Evolutionary conservation across 1,139 yeast species (phyloP).

Genomic region (Saccharomycopsis hybrid): DNA sequence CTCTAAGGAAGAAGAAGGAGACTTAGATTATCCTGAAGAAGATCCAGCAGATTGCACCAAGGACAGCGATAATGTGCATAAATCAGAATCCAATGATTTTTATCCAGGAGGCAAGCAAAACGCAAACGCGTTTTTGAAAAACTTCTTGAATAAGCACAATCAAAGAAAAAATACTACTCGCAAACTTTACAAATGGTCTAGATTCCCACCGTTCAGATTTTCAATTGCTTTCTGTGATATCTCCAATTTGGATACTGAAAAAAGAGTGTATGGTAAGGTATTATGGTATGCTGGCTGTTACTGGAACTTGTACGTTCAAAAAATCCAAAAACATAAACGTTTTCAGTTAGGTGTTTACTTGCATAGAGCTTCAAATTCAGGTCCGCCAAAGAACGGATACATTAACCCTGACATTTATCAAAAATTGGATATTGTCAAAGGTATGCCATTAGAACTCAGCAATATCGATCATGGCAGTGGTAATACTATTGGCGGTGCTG

Average conservation of each 20-base stretch:
- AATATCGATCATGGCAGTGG: not conserved
- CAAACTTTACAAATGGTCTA: constrained; percentile 31
- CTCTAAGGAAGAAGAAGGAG: not conserved
- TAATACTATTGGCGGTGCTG: not conserved
- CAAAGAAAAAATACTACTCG: not conserved
- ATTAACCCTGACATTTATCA: constrained; percentile 31
- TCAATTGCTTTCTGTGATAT: constrained; percentile 44
- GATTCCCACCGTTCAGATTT: constrained; percentile 47
- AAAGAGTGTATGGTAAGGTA: constrained; percentile 43
- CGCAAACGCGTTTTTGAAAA: constrained; percentile 3
- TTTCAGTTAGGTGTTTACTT: constrained; percentile 48
- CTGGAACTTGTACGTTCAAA: constrained; percentile 49
- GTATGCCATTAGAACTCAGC: not conserved
- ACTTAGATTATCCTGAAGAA: constrained; percentile 5
- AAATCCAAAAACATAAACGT: constrained; percentile 33
- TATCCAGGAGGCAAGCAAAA: not conserved
- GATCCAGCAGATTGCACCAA: constrained; percentile 8
- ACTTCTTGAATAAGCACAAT: constrained; percentile 8
- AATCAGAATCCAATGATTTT: too few species aligned
- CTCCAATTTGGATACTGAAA: constrained; percentile 37
- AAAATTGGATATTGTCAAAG: constrained; percentile 15
- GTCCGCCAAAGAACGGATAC: constrained; percentile 32
- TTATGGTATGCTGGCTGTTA: constrained; percentile 54
- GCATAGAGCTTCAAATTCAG: constrained; percentile 38
- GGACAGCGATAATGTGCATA: constrained; percentile 1